Conservation (phyloP, 495 filamentous ascomycete species). For the Staphylotrichum longicolle region DNA sequence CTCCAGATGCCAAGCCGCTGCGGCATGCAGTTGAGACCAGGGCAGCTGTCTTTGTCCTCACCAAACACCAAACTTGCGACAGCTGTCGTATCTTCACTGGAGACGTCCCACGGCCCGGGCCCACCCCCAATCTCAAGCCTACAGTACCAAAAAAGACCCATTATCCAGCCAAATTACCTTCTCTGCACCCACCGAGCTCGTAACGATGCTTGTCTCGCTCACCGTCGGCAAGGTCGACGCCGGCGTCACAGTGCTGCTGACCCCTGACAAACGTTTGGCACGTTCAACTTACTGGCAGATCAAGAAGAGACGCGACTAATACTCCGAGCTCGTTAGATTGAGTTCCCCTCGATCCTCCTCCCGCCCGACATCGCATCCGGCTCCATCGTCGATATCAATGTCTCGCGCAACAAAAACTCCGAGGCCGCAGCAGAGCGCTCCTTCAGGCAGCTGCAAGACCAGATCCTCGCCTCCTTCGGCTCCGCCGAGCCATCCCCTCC, state of each 20-base stretch:
- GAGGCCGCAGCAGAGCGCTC: conserved; percentile 68
- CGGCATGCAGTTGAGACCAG: conserved; percentile 8
- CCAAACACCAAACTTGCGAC: conserved; percentile 14
- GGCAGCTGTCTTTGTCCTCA: neutral
- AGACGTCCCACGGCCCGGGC: neutral
- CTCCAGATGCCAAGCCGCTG: conserved; percentile 8
- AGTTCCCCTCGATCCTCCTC: conserved; percentile 97
- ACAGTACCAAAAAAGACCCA: neutral
- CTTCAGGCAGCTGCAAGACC: conserved; percentile 81
- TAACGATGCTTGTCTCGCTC: conserved; percentile 87
- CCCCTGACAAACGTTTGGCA: conserved; percentile 95
- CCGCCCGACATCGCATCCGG: conserved; percentile 91
- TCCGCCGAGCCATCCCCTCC: conserved; percentile 73
- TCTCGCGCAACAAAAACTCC: conserved; percentile 78
- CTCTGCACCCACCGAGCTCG: neutral
- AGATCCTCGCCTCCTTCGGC: conserved; percentile 84
- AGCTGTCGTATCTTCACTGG: neutral
- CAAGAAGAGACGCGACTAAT: conserved; percentile 2
- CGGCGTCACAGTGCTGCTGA: conserved; percentile 93
- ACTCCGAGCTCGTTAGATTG: conserved; percentile 61
- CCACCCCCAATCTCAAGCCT: neutral
- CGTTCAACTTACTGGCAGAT: conserved; percentile 28
- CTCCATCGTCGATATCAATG: conserved; percentile 96
- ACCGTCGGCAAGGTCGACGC: conserved; percentile 99
- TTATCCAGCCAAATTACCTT: no score